phyloP scores from a whole-genome alignment of 345 rosid genomes.

The Populus euphratica region DNA sequence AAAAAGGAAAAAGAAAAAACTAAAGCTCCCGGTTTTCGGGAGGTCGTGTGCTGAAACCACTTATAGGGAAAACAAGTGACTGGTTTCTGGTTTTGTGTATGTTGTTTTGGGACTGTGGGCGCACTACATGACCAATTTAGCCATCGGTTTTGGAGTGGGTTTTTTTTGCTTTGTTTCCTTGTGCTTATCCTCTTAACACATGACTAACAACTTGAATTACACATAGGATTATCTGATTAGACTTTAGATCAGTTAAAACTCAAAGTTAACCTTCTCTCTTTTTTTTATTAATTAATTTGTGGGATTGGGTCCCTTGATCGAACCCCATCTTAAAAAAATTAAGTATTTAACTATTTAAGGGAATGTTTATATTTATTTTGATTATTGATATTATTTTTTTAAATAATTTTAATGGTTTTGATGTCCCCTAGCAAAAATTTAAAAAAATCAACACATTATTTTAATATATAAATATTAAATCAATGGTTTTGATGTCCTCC shows the following conservation, averaged over 20 bases:
- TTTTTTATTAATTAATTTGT: too few species aligned
- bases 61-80: constrained; percentile 26
- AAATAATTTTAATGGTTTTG: too few species aligned
- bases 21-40: constrained; percentile 71
- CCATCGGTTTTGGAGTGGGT: constrained; percentile 39
- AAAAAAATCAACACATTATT: too few species aligned
- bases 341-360: too few species aligned
- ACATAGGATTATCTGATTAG: not conserved
- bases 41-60: constrained; percentile 41
- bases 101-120: constrained; percentile 41
- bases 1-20: not conserved
- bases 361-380: too few species aligned
- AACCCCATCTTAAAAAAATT: too few species aligned
- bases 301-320: not conserved
- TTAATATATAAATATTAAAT: too few species aligned
- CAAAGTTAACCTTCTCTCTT: not conserved
- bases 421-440: too few species aligned
- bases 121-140: constrained; percentile 20
- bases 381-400: too few species aligned
- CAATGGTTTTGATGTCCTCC: too few species aligned
- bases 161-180: not conserved
- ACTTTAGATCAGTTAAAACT: not conserved
- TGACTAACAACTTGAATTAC: not conserved
- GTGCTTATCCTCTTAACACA: constrained; percentile 25
- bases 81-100: constrained; percentile 40